Evolutionary conservation across 2,329 filamentous ascomycete species (phyloP).

Genomic region (Fusarium annulatum): DNA sequence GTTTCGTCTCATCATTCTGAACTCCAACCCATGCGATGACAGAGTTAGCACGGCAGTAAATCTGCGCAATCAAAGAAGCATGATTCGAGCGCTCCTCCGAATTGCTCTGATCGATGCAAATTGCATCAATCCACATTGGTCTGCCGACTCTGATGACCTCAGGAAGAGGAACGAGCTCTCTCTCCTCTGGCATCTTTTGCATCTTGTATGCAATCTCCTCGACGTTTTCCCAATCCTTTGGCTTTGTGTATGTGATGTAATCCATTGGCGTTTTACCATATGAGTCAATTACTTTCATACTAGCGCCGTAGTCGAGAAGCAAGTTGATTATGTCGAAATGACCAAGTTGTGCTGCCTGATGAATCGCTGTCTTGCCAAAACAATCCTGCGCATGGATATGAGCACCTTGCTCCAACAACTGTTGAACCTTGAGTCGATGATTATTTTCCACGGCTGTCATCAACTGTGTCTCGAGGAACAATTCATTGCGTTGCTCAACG

Average conservation of each 20-base stretch:
- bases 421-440: background rate
- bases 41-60: background rate
- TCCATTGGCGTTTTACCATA: background rate
- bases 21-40: background rate
- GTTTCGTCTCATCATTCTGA: accelerated
- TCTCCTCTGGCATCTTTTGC: background rate
- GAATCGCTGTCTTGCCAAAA: background rate
- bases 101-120: background rate
- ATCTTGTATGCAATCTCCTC: background rate
- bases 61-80: background rate
- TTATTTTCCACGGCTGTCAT: background rate
- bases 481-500: background rate
- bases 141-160: background rate
- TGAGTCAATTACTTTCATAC: background rate
- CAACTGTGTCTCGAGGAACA: background rate
- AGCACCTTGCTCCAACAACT: background rate
- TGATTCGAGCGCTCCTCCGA: accelerated
- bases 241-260: background rate
- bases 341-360: background rate
- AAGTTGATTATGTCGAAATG: background rate
- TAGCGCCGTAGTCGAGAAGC: background rate
- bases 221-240: background rate
- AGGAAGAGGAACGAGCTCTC: background rate
- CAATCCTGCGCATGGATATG: background rate
- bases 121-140: slow-evolving; percentile 13